Percentiles rank a stretch among this genome's conserved stretches.
Conservation (phyloP, 2,329 filamentous ascomycete genomes). For the Xylariomycetidae sp. region DNA sequence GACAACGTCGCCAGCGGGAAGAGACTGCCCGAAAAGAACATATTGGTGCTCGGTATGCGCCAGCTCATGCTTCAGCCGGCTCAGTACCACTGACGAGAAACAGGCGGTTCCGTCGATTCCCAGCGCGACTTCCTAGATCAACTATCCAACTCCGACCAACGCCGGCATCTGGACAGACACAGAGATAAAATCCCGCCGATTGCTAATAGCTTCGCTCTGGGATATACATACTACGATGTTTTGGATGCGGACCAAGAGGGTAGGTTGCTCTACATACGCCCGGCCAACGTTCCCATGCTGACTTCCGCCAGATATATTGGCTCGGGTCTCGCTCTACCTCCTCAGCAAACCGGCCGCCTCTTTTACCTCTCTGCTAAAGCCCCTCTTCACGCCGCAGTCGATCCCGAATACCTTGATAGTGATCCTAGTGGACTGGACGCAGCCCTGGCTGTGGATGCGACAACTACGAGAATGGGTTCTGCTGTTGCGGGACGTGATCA, state of each 20-base stretch:
- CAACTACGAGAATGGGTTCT: slow-evolving; percentile 87
- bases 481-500: slow-evolving; percentile 69
- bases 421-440: slow-evolving; percentile 90
- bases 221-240: slow-evolving; percentile 93
- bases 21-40: slow-evolving; percentile 83
- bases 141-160: slow-evolving; percentile 47
- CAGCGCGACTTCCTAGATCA: slow-evolving; percentile 78
- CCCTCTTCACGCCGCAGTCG: slow-evolving; percentile 75
- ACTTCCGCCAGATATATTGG: slow-evolving; percentile 66
- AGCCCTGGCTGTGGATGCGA: slow-evolving; percentile 87
- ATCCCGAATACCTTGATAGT: slow-evolving; percentile 84
- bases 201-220: slow-evolving; percentile 86
- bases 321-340: slow-evolving; percentile 82
- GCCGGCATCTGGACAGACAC: slow-evolving; percentile 48
- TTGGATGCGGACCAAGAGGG: slow-evolving; percentile 91
- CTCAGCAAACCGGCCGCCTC: slow-evolving; percentile 78
- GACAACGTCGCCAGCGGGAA: slow-evolving; percentile 87
- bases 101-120: slow-evolving; percentile 75
- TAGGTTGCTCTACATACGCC: slow-evolving; percentile 42
- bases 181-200: slow-evolving; percentile 64
- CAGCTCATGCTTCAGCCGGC: background rate
- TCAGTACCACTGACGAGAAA: slow-evolving; percentile 27
- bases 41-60: slow-evolving; percentile 69
- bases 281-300: slow-evolving; percentile 8
- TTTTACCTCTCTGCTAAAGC: slow-evolving; percentile 76